These are phyloP conservation scores for Waltergamsia citrina DNA, from an alignment of 2,329 filamentous ascomycete genomes.

Conservation along the genomic window DNA sequence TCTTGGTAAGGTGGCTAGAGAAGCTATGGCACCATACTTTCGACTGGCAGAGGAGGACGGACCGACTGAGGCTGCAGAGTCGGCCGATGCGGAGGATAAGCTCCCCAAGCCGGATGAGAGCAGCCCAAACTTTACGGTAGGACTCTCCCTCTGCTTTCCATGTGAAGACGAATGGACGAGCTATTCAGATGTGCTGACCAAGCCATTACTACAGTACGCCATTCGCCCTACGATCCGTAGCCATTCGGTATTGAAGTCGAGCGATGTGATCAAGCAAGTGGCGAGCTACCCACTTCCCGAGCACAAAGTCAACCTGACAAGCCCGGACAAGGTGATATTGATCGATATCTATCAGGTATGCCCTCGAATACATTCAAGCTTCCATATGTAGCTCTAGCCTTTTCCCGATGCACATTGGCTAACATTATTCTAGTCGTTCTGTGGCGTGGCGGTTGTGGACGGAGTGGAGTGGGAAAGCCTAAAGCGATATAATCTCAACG, in stretches of 20 bases:
- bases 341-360: conserved; percentile 73
- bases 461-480: conserved; percentile 59
- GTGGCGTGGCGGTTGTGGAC: conserved; percentile 71
- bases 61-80: conserved; percentile 2
- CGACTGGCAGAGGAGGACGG: neutral
- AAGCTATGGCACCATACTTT: conserved; percentile 27
- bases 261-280: conserved; percentile 61
- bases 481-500: conserved; percentile 70
- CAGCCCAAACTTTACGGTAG: neutral
- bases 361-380: too few species aligned
- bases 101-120: conserved; percentile 9
- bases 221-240: conserved; percentile 72
- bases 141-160: neutral
- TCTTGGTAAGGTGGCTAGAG: conserved; percentile 52
- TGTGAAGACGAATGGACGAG: neutral
- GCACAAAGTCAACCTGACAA: conserved; percentile 69
- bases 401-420: neutral
- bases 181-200: too few species aligned
- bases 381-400: conserved; percentile 6
- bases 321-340: conserved; percentile 70
- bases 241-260: conserved; percentile 58
- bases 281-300: conserved; percentile 54
- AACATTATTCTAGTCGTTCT: conserved; percentile 49
- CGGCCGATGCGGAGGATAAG: conserved; percentile 27
- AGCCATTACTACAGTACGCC: conserved; percentile 74